A percentile compares a stretch with the other conserved stretches of the same genome.
These are phyloP conservation scores for Corylus americana DNA, from an alignment of 306 rosid species.

Conservation along the genomic window DNA sequence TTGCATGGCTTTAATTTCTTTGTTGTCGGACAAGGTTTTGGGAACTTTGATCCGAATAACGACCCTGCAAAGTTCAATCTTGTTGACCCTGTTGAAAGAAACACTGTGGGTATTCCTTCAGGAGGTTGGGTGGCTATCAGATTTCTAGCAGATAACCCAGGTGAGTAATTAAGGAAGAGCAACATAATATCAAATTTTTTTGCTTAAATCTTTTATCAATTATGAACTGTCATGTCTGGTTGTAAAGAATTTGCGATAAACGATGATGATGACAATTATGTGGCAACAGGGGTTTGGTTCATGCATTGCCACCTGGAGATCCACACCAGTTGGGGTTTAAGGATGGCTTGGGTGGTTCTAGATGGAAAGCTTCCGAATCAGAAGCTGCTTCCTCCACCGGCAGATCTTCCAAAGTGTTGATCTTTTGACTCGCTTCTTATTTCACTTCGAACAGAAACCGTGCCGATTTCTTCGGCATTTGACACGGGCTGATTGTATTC, in stretches of 20 bases:
- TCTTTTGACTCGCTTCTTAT: background rate
- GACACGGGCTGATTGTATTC: background rate
- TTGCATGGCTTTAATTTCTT: slow-evolving; percentile 13
- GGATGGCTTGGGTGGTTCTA: slow-evolving; percentile 7
- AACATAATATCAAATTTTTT: background rate
- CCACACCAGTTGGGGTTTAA: slow-evolving; percentile 8
- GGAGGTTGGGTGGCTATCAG: slow-evolving; percentile 10
- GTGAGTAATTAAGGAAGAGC: background rate
- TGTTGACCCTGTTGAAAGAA: background rate
- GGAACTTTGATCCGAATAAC: background rate
- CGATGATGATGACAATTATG: background rate
- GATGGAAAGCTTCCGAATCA: slow-evolving; percentile 11
- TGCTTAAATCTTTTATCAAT: too few relatives aligned
- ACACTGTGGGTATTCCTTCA: slow-evolving; percentile 4
- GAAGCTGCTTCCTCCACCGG: slow-evolving; percentile 9
- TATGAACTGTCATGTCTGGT: too few relatives aligned
- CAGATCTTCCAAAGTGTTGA: slow-evolving; percentile 5
- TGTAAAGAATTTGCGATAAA: too few relatives aligned
- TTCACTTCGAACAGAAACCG: background rate
- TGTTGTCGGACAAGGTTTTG: slow-evolving; percentile 5
- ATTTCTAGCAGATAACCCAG: slow-evolving; percentile 5
- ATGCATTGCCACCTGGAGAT: slow-evolving; percentile 12
- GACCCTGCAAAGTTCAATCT: slow-evolving; percentile 2
- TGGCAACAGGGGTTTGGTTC: slow-evolving; percentile 11
- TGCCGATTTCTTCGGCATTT: background rate